A percentile compares a stretch with the other conserved stretches of the same genome.
Evolutionary conservation across 345 rosid species (phyloP).

Genomic region (Bruguiera sexangula): DNA sequence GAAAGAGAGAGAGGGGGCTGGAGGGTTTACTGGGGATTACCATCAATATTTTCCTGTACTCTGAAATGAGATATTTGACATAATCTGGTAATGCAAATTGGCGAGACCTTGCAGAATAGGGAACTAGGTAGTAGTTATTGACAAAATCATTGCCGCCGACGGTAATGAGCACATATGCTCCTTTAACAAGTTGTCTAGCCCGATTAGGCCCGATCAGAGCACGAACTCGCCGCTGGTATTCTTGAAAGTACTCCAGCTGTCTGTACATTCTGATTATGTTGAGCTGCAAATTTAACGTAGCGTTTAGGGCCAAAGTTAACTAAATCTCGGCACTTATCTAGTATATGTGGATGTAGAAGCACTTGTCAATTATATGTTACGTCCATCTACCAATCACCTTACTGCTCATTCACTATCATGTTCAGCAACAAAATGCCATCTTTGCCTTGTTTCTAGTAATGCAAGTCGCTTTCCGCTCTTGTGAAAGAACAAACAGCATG

Average conservation of each 20-base stretch:
- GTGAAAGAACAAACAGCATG: not conserved
- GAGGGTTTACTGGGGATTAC: constrained; percentile 11
- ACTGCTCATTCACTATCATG: no score
- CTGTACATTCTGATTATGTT: constrained; percentile 59
- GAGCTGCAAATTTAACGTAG: constrained; percentile 33
- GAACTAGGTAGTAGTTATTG: constrained; percentile 54
- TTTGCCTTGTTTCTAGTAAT: no score
- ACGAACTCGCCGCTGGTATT: constrained; percentile 51
- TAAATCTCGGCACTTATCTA: not conserved
- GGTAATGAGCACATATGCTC: constrained; percentile 47
- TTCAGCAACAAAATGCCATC: no score
- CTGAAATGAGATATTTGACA: constrained; percentile 42
- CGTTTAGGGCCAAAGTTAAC: not conserved
- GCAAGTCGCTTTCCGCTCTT: no score
- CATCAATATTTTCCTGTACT: constrained; percentile 40
- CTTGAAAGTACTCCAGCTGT: constrained; percentile 55
- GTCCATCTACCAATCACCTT: no score
- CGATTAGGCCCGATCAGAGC: constrained; percentile 42
- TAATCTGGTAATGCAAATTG: constrained; percentile 44
- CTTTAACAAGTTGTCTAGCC: constrained; percentile 44
- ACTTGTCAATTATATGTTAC: no score
- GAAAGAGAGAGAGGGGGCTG: not conserved
- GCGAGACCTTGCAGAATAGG: constrained; percentile 44
- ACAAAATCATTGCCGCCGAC: constrained; percentile 68
- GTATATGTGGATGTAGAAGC: no score